Conservation (phyloP, 1,139 yeast species). For the Trichomonascaceae sp. region DNA sequence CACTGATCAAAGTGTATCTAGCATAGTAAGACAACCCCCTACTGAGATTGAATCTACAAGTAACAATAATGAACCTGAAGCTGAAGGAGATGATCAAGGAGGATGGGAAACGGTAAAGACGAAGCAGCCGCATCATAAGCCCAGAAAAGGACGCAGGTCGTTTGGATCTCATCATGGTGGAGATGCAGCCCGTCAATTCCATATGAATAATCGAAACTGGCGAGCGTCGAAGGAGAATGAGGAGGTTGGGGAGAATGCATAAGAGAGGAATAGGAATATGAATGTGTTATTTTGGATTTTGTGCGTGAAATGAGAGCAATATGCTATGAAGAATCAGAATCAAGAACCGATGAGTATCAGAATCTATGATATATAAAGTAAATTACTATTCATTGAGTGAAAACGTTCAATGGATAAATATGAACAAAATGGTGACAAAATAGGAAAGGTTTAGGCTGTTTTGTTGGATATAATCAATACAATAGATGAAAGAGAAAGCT, state of each 20-base stretch:
- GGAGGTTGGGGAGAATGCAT: background rate
- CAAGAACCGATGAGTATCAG: too few relatives aligned
- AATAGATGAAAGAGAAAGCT: background rate
- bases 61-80: constrained; percentile 12
- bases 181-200: background rate
- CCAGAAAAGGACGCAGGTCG: constrained; percentile 9
- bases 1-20: background rate
- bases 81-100: constrained; percentile 24
- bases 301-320: too few relatives aligned
- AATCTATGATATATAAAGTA: background rate
- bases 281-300: background rate
- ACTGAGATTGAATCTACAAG: constrained; percentile 83
- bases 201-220: constrained; percentile 1
- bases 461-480: background rate
- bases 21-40: constrained; percentile 52
- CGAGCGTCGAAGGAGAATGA: background rate
- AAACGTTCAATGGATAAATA: background rate
- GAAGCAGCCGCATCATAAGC: constrained; percentile 15
- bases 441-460: background rate
- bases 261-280: background rate
- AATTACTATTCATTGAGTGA: background rate
- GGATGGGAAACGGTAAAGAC: constrained; percentile 33
- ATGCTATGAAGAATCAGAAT: too few relatives aligned
- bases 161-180: constrained; percentile 8
- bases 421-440: background rate